A percentile compares a stretch with the other conserved stretches of the same genome.
These are phyloP conservation scores for Nicotiana tomentosiformis DNA, from an alignment of 257 asterid genomes.

Conservation along the genomic window DNA sequence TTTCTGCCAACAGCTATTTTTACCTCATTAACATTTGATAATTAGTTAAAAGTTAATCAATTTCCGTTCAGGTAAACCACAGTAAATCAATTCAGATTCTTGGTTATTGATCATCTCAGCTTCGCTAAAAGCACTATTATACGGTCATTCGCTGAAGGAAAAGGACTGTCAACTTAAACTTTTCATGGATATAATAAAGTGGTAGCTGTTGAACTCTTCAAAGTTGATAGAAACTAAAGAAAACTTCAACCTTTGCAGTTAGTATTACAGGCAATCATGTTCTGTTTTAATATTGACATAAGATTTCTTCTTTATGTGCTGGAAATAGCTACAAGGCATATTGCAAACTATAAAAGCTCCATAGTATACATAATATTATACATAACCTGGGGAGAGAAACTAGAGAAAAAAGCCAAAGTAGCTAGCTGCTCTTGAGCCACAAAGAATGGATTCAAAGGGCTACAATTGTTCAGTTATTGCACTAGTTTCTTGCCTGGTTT, in stretches of 20 bases:
- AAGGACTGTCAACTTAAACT: not conserved
- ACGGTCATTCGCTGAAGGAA: not conserved
- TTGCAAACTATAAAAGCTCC: not conserved
- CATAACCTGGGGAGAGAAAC: not conserved
- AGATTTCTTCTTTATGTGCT: not conserved
- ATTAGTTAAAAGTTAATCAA: not conserved
- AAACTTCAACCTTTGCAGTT: not conserved
- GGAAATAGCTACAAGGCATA: not conserved
- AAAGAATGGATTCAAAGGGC: constrained; percentile 18
- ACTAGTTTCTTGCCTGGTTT: constrained; percentile 16
- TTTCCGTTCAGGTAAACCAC: not conserved
- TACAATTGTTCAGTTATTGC: constrained; percentile 7
- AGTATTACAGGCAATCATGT: not conserved
- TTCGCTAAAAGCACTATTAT: not conserved
- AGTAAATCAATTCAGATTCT: not conserved
- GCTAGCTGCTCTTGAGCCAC: not conserved
- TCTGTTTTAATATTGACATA: not conserved
- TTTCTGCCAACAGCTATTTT: not conserved
- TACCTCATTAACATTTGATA: not conserved
- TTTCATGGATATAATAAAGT: not conserved
- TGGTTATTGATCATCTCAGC: not conserved
- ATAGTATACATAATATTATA: not conserved
- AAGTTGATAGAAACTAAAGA: not conserved
- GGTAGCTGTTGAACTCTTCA: not conserved
- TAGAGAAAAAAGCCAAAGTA: not conserved